Evolutionary conservation across 768 basidiomycete genomes (phyloP).

Genomic region (Collybiopsis luxurians): DNA sequence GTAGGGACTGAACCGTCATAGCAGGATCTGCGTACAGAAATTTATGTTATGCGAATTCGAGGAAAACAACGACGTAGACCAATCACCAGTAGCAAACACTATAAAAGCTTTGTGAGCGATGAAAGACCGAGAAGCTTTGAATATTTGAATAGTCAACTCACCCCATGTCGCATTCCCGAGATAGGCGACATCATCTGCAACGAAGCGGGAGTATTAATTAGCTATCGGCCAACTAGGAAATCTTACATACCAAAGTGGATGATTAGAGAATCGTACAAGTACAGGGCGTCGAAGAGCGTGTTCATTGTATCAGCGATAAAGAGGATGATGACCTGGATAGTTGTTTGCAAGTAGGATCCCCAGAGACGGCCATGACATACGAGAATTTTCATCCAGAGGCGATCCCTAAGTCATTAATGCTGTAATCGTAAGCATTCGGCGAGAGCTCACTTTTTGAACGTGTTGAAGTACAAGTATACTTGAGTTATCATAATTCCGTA

Average conservation of each 20-base stretch:
- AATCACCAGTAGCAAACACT: slow-evolving; percentile 46
- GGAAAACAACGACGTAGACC: too few species aligned
- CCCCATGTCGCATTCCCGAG: slow-evolving; percentile 25
- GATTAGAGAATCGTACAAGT: slow-evolving; percentile 47
- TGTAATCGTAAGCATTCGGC: too few species aligned
- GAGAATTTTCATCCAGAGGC: slow-evolving; percentile 41
- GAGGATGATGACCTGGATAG: slow-evolving; percentile 34
- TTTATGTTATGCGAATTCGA: not conserved
- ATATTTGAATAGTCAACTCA: slow-evolving; percentile 12
- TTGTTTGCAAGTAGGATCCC: not conserved
- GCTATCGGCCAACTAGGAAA: too few species aligned
- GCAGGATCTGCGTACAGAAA: slow-evolving; percentile 33
- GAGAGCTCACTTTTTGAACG: slow-evolving; percentile 40
- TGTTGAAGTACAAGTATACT: slow-evolving; percentile 43
- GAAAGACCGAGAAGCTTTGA: not conserved
- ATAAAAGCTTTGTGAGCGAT: not conserved
- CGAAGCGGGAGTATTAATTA: too few species aligned
- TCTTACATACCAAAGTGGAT: slow-evolving; percentile 38
- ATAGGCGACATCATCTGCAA: slow-evolving; percentile 24
- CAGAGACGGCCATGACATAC: too few species aligned
- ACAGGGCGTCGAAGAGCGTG: slow-evolving; percentile 39
- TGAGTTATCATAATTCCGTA: slow-evolving; percentile 51
- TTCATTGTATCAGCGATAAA: slow-evolving; percentile 50
- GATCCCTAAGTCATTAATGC: slow-evolving; percentile 32
- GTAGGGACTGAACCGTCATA: slow-evolving; percentile 32